phyloP scores from a whole-genome alignment of 2,329 filamentous ascomycete genomes.

The Aspergillus sp. region DNA sequence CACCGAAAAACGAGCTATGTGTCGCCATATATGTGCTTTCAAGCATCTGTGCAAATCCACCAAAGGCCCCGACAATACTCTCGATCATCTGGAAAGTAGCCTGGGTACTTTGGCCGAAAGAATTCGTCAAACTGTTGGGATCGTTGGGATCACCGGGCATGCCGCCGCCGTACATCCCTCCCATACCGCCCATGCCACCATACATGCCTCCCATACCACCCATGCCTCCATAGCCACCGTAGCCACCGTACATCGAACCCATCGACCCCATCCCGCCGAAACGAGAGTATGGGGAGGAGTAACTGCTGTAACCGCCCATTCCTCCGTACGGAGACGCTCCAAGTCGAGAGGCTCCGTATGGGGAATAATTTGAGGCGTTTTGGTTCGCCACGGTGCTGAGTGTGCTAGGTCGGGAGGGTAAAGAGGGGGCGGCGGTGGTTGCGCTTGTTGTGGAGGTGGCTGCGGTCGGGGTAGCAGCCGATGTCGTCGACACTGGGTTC shows the following conservation, averaged over 20 bases:
- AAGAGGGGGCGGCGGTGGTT: constrained; percentile 58
- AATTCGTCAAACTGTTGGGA: constrained; percentile 90
- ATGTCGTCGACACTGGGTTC: constrained; percentile 27
- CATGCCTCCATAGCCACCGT: neutral
- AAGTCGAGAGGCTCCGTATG: constrained; percentile 57
- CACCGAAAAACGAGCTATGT: constrained; percentile 97
- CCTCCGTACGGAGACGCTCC: constrained; percentile 52
- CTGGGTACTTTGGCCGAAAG: constrained; percentile 91
- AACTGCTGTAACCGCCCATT: constrained; percentile 52
- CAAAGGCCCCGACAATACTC: constrained; percentile 93
- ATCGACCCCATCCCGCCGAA: constrained; percentile 47
- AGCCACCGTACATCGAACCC: neutral
- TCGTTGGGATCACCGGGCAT: constrained; percentile 72
- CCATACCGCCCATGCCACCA: neutral
- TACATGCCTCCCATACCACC: neutral
- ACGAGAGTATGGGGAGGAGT: constrained; percentile 58
- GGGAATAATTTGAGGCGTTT: constrained; percentile 80
- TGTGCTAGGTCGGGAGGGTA: constrained; percentile 78
- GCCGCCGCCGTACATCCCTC: constrained; percentile 24
- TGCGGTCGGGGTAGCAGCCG: constrained; percentile 38
- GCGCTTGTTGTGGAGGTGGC: constrained; percentile 43
- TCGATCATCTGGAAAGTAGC: constrained; percentile 98
- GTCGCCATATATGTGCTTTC: constrained; percentile 99
- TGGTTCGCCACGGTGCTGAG: constrained; percentile 79
- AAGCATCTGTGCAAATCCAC: constrained; percentile 97